Percentiles rank a stretch among this genome's conserved stretches.
Conservation (phyloP, 768 basidiomycete genomes). For the Lepiota venenata region DNA sequence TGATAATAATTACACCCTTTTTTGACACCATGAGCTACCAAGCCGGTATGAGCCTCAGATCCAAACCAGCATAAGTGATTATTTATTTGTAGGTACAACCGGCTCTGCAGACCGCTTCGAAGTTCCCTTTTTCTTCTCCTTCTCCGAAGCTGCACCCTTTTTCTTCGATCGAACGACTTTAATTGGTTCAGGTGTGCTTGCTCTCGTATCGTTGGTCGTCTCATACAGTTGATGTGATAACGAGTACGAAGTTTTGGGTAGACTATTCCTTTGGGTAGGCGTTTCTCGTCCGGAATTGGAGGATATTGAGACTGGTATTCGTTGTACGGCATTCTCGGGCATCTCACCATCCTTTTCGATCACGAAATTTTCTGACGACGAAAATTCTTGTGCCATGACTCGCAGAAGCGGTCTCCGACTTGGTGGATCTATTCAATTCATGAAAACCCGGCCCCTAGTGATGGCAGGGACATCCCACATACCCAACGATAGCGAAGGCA, state of each 20-base stretch:
- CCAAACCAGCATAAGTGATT: background rate
- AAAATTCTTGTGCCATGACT: slow-evolving; percentile 34
- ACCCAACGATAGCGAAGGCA: slow-evolving; percentile 47
- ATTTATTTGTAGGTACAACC: slow-evolving; percentile 14
- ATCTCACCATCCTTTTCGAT: slow-evolving; percentile 85
- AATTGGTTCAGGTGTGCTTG: slow-evolving; percentile 65
- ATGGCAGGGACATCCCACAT: slow-evolving; percentile 2
- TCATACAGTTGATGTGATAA: slow-evolving; percentile 54
- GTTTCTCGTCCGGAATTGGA: slow-evolving; percentile 17
- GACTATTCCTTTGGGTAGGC: slow-evolving; percentile 6
- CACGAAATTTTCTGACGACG: slow-evolving; percentile 42
- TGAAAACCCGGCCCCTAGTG: background rate
- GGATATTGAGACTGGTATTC: slow-evolving; percentile 20
- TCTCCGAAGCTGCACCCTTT: slow-evolving; percentile 34
- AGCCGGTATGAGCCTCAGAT: background rate
- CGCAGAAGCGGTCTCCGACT: slow-evolving; percentile 37
- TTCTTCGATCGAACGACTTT: slow-evolving; percentile 76
- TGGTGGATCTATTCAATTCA: slow-evolving; percentile 17
- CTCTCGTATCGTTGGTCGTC: slow-evolving; percentile 39
- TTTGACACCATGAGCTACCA: background rate
- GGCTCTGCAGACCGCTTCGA: slow-evolving; percentile 24
- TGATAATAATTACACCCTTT: slow-evolving; percentile 2
- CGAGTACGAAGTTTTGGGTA: slow-evolving; percentile 33
- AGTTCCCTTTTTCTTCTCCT: slow-evolving; percentile 58
- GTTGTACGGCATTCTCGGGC: slow-evolving; percentile 55